Conservation (phyloP, 345 rosid genomes). For the Populus alba region DNA sequence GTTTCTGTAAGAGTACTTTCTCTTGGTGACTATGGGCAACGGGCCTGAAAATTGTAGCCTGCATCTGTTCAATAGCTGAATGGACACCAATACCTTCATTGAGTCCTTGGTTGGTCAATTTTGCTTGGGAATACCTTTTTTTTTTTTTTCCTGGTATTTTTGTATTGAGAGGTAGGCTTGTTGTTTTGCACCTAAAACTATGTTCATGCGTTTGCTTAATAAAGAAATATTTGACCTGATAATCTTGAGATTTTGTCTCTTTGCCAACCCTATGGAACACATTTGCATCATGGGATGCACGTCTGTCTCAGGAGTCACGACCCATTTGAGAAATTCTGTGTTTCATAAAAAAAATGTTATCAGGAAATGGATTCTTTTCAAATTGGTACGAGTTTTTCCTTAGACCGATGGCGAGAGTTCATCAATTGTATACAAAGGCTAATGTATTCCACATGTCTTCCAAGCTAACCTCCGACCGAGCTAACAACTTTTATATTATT, state of each 20-base stretch:
- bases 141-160: not conserved
- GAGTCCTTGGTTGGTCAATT: conserved; percentile 3
- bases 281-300: conserved; percentile 40
- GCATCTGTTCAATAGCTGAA: not conserved
- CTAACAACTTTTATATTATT: not conserved
- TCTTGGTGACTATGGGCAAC: not conserved
- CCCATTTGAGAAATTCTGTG: not conserved
- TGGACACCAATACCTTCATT: not conserved
- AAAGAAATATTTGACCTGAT: conserved; percentile 17
- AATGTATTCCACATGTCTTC: conserved; percentile 1
- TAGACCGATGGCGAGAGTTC: not conserved
- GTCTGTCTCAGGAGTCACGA: conserved; percentile 27
- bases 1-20: not conserved
- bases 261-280: not conserved
- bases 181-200: not conserved
- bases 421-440: not conserved
- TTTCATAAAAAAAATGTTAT: not conserved
- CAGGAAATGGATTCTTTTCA: not conserved
- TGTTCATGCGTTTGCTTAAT: conserved; percentile 13
- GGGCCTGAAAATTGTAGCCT: not conserved
- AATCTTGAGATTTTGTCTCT: not conserved
- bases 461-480: conserved; percentile 38
- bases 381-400: not conserved
- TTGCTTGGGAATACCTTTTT: not conserved
- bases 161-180: not conserved